A percentile compares a stretch with the other conserved stretches of the same genome.
These are phyloP conservation scores for Rhodosporidiobolus sp. DNA, from an alignment of 768 basidiomycete species.

Conservation along the genomic window DNA sequence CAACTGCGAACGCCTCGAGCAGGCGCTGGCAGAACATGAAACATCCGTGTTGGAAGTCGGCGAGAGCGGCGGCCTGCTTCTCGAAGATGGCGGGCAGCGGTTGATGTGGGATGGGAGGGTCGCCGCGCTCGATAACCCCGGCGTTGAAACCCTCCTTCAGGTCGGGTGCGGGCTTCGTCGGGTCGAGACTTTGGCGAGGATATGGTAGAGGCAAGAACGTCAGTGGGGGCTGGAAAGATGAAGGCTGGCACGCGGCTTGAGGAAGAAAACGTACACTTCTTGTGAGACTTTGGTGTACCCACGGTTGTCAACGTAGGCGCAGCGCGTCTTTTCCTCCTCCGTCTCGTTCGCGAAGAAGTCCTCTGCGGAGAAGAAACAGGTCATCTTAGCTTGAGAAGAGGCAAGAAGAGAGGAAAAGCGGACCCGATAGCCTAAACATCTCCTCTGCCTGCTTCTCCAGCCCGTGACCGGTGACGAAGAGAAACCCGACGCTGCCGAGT, in stretches of 20 bases:
- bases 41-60: conserved; percentile 20
- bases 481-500: conserved; percentile 17
- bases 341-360: conserved; percentile 30
- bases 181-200: conserved; percentile 28
- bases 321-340: conserved; percentile 20
- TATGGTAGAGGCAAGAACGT: not conserved
- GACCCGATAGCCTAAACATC: conserved; percentile 34
- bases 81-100: conserved; percentile 20
- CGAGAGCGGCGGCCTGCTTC: conserved; percentile 2
- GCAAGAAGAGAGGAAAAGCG: too few species aligned
- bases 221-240: too few species aligned
- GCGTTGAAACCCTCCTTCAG: conserved; percentile 39
- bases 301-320: conserved; percentile 28
- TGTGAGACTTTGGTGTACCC: conserved; percentile 33
- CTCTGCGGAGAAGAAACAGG: not conserved
- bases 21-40: conserved; percentile 36
- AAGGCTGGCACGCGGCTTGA: too few species aligned
- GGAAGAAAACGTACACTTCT: conserved; percentile 14
- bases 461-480: conserved; percentile 27
- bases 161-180: conserved; percentile 19
- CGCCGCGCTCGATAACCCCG: not conserved
- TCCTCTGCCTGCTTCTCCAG: conserved; percentile 24
- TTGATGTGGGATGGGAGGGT: not conserved
- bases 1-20: conserved; percentile 29
- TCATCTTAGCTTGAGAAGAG: not conserved